A percentile compares a stretch with the other conserved stretches of the same genome.
Conservation (phyloP, 768 basidiomycete genomes). For the Tylopilus balloui region DNA sequence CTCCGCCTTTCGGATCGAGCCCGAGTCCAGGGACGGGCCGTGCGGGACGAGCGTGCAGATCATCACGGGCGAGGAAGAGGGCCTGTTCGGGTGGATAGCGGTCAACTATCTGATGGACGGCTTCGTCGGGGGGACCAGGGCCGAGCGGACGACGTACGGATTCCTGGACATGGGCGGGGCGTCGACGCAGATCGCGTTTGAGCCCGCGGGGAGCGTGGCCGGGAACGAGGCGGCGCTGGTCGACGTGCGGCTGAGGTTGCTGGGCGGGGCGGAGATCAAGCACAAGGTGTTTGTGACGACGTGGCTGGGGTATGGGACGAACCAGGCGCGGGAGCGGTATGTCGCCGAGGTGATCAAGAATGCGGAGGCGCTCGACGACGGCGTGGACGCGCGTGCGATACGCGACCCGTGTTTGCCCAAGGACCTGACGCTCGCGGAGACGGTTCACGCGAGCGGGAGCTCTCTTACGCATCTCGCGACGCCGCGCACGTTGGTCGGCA, state of each 20-base stretch:
- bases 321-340: conserved; percentile 93
- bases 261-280: conserved; percentile 81
- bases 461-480: conserved; percentile 43
- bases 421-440: conserved; percentile 59
- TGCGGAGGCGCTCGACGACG: conserved; percentile 40
- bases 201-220: conserved; percentile 57
- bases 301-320: conserved; percentile 98
- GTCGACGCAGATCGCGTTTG: conserved; percentile 97
- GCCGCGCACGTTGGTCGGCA: conserved; percentile 68
- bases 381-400: conserved; percentile 38
- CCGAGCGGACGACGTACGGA: conserved; percentile 82
- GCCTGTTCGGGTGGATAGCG: conserved; percentile 97
- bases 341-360: conserved; percentile 61
- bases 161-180: conserved; percentile 99
- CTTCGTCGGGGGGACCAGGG: conserved; percentile 47
- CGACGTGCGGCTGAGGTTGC: conserved; percentile 73
- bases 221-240: conserved; percentile 55
- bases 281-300: conserved; percentile 97
- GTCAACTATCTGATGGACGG: conserved; percentile 99
- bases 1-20: conserved; percentile 76
- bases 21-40: conserved; percentile 60
- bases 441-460: conserved; percentile 41
- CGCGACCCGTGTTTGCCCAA: conserved; percentile 89
- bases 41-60: conserved; percentile 93
- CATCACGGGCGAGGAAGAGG: conserved; percentile 97